A percentile compares a stretch with the other conserved stretches of the same genome.
These are phyloP conservation scores for Fusarium udum DNA, from an alignment of 2,329 filamentous ascomycete species.

Conservation along the genomic window DNA sequence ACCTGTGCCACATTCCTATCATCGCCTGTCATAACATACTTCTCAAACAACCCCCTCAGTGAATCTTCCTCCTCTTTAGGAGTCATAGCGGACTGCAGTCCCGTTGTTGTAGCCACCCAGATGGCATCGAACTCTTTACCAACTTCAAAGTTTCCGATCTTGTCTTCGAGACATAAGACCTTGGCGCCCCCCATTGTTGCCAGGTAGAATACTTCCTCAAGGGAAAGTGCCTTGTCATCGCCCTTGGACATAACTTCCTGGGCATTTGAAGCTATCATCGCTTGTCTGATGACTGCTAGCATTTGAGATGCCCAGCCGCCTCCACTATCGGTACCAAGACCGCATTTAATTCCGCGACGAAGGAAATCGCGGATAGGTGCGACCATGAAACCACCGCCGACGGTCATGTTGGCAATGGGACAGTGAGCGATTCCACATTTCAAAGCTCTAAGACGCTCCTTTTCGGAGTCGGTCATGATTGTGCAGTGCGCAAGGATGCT, in stretches of 20 bases:
- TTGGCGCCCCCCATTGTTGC: not conserved
- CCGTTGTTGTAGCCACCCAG: constrained; percentile 1
- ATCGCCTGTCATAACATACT: constrained; percentile 20
- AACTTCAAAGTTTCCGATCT: constrained; percentile 1
- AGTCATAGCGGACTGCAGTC: constrained; percentile 4
- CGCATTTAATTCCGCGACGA: not conserved
- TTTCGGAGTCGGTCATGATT: constrained; percentile 20
- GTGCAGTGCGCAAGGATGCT: constrained; percentile 17
- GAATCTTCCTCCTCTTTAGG: constrained; percentile 1
- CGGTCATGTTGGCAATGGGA: constrained; percentile 16
- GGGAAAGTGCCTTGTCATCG: constrained; percentile 7
- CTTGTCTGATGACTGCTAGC: constrained; percentile 12
- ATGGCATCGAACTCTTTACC: constrained; percentile 16
- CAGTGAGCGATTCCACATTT: constrained; percentile 2
- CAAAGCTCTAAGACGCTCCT: not conserved
- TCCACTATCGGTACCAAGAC: constrained; percentile 9
- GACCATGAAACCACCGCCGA: constrained; percentile 15
- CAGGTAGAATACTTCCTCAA: constrained; percentile 12
- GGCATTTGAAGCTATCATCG: constrained; percentile 16
- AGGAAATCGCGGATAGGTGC: constrained; percentile 15
- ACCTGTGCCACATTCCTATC: constrained; percentile 16
- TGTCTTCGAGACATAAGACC: not conserved
- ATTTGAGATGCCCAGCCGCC: constrained; percentile 21
- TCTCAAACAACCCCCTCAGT: constrained; percentile 1
- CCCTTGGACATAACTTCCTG: not conserved